Conservation (phyloP, 768 basidiomycete genomes). For the Boletellus sp. region DNA sequence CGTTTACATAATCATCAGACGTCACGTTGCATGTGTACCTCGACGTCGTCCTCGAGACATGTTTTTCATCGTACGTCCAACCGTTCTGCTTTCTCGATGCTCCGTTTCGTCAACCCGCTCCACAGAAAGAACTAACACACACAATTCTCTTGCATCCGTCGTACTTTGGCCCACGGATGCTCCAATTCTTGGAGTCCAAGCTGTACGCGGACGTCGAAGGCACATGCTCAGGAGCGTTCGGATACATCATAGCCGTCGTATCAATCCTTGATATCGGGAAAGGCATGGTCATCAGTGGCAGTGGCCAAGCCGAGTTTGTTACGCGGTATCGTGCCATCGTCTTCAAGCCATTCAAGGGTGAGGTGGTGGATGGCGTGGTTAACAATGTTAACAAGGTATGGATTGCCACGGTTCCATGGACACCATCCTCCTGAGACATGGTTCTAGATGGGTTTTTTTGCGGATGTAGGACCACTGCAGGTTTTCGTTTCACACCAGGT, state of each 20-base stretch:
- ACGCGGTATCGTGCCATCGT: constrained; percentile 95
- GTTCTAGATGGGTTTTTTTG: constrained; percentile 94
- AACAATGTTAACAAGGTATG: constrained; percentile 90
- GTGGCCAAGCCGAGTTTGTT: constrained; percentile 94
- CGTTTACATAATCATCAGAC: constrained; percentile 17
- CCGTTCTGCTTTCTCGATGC: neutral
- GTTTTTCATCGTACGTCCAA: constrained; percentile 74
- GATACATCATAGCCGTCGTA: constrained; percentile 90
- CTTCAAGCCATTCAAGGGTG: constrained; percentile 99
- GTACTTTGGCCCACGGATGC: constrained; percentile 95
- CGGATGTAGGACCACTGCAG: constrained; percentile 89
- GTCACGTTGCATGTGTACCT: constrained; percentile 11
- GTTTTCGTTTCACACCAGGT: constrained; percentile 98
- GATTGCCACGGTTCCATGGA: neutral
- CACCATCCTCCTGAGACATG: neutral
- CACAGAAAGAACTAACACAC: constrained; percentile 93
- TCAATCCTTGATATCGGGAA: constrained; percentile 89
- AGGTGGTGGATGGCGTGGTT: constrained; percentile 95
- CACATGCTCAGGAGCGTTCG: constrained; percentile 92
- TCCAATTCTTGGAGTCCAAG: constrained; percentile 88
- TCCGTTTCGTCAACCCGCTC: constrained; percentile 1
- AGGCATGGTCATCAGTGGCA: constrained; percentile 87
- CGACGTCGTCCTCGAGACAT: constrained; percentile 32
- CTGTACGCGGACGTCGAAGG: constrained; percentile 96
- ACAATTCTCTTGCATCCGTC: constrained; percentile 97